Conservation (phyloP, 257 asterid species). For the Verbena officinalis region DNA sequence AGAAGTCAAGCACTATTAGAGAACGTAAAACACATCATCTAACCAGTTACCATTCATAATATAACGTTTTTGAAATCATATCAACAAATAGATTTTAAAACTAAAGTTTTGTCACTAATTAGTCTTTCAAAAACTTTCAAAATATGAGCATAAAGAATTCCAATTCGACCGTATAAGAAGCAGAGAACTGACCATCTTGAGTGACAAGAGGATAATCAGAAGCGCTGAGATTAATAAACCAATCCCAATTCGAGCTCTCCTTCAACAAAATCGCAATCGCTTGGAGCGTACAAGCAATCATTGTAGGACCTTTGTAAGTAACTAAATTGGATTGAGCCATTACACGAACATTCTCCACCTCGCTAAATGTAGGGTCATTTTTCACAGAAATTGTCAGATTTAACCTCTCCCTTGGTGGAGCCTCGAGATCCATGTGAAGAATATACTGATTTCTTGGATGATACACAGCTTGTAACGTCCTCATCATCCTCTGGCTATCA, state of each 20-base stretch:
- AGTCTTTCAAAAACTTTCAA: not conserved
- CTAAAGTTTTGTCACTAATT: not conserved
- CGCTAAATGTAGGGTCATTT: slow-evolving; percentile 75
- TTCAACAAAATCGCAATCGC: slow-evolving; percentile 86
- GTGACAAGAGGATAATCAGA: slow-evolving; percentile 98
- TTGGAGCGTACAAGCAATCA: slow-evolving; percentile 96
- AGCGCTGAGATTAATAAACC: slow-evolving; percentile 99
- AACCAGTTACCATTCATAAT: slow-evolving; percentile 3
- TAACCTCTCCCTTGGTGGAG: slow-evolving; percentile 92
- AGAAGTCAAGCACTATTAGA: not conserved
- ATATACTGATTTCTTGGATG: slow-evolving; percentile 95
- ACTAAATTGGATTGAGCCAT: slow-evolving; percentile 98
- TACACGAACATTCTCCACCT: slow-evolving; percentile 90
- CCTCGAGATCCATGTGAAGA: slow-evolving; percentile 98
- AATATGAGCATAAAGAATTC: too few species aligned
- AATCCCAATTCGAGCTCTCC: slow-evolving; percentile 87
- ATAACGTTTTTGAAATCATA: slow-evolving; percentile 7
- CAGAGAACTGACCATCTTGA: slow-evolving; percentile 84
- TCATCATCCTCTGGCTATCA: slow-evolving; percentile 89
- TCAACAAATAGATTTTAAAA: slow-evolving; percentile 1
- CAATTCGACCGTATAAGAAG: slow-evolving; percentile 16
- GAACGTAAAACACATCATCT: too few species aligned
- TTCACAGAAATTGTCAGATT: slow-evolving; percentile 86
- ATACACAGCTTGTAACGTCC: slow-evolving; percentile 89
- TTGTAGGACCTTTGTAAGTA: slow-evolving; percentile 95